A percentile compares a stretch with the other conserved stretches of the same genome.
Conservation (phyloP, 2,329 filamentous ascomycete species). For the Aureobasidium sp. region DNA sequence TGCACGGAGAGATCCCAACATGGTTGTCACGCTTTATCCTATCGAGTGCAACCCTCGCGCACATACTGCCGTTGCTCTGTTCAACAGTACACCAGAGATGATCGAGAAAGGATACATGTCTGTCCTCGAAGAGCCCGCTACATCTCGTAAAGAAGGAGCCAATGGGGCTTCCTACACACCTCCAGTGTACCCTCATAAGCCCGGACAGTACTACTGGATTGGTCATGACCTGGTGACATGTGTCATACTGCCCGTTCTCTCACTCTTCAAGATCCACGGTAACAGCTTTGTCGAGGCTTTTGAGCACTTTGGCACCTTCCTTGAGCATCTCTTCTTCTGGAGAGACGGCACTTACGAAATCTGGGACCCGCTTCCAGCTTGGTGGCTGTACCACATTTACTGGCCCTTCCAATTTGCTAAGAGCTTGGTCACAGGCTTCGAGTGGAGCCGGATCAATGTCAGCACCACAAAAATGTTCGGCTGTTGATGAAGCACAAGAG, state of each 20-base stretch:
- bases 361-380: conserved; percentile 44
- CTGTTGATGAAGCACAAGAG: conserved; percentile 20
- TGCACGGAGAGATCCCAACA: conserved; percentile 19
- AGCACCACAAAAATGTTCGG: conserved; percentile 56
- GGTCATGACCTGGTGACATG: conserved; percentile 54
- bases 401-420: conserved; percentile 46
- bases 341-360: conserved; percentile 42
- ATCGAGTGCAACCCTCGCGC: conserved; percentile 66
- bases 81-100: conserved; percentile 41
- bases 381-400: conserved; percentile 45
- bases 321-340: conserved; percentile 38
- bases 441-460: conserved; percentile 60
- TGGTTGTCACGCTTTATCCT: conserved; percentile 43
- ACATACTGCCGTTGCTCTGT: conserved; percentile 59
- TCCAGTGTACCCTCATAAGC: conserved; percentile 19
- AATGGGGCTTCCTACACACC: conserved; percentile 19
- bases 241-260: conserved; percentile 41
- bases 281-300: conserved; percentile 22
- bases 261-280: conserved; percentile 26
- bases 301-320: conserved; percentile 26
- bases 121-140: conserved; percentile 29
- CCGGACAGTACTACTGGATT: conserved; percentile 52
- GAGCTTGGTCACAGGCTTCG: conserved; percentile 37
- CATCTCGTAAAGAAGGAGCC: conserved; percentile 17
- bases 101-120: conserved; percentile 46